phyloP scores from a whole-genome alignment of 495 filamentous ascomycete species.

The Penicillium salamii region DNA sequence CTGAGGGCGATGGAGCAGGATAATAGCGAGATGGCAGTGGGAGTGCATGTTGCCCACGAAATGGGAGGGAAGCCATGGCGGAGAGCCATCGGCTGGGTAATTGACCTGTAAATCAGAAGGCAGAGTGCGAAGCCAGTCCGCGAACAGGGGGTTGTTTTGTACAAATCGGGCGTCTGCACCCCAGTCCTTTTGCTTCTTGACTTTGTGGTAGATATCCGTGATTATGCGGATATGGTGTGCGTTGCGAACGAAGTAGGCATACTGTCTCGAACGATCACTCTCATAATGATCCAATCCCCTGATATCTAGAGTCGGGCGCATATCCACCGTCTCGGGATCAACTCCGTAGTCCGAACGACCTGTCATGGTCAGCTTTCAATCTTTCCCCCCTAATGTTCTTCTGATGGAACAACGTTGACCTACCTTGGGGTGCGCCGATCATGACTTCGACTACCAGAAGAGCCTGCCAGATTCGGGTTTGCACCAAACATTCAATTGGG shows the following conservation, averaged over 20 bases:
- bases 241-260: constrained; percentile 72
- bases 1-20: constrained; percentile 88
- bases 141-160: constrained; percentile 69
- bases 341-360: constrained; percentile 82
- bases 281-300: constrained; percentile 74
- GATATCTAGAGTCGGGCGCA: constrained; percentile 59
- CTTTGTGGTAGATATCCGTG: constrained; percentile 68
- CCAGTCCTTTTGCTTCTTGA: constrained; percentile 88
- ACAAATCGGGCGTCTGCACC: constrained; percentile 81
- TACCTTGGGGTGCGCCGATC: constrained; percentile 94
- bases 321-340: constrained; percentile 72
- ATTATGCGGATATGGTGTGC: constrained; percentile 77
- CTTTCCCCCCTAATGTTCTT: constrained; percentile 5
- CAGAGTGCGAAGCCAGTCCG: constrained; percentile 72
- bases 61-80: constrained; percentile 84
- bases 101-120: constrained; percentile 76
- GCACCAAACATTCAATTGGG: constrained; percentile 73
- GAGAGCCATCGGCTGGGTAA: constrained; percentile 74
- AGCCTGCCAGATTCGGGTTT: constrained; percentile 88
- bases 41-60: constrained; percentile 91
- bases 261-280: constrained; percentile 74
- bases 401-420: constrained; percentile 5
- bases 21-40: constrained; percentile 84
- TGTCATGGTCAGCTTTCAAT: constrained; percentile 25
- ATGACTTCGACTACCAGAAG: constrained; percentile 86